Base-by-base conservation (phyloP, 2,329 filamentous ascomycete genomes). In the Orbilia ellipsospora region DNA sequence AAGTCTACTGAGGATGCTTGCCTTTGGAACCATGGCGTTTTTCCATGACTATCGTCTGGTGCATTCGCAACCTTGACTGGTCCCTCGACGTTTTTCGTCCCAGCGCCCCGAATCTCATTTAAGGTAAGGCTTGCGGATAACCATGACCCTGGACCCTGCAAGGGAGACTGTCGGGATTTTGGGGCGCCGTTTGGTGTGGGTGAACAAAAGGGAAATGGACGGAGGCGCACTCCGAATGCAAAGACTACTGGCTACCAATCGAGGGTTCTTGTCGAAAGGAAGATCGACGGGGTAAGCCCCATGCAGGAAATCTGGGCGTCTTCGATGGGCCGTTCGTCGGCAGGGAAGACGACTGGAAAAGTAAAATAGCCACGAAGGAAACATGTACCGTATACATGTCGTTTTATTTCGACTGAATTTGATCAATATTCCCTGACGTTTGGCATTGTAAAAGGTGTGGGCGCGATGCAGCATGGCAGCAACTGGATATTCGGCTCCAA, bases 81-180 rank as follows among this genome's bases (percentile, higher is more conserved):
- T 15, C 7, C 16, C 28, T 61, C 42, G 62, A 66, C 50, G 45
- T 51, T 62, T 51, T 62, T 20, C 52, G 28, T 63, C 44, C 44
- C 44, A 48, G 48, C 48, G 48, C 72, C 23, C 23, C 72, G 45
- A 63, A 69, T 75, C 64, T 75, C 72, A 75, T 75, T 75, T 75
- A 75, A 75, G 72, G 72, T 75, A 75, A 75, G 72, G 72, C 72
- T 75, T 75, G 72, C 72, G 72, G 72, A 75, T 75, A 75, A 75
- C 64, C 72, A 75, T 44, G 48, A 61, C 72, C 72, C 72, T 20
- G 72, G 72, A 75, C 72, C 72, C 72, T 75, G 72, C 72, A 75
- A 75, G 72, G 56, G 65, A 68, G 64, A 75, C 51, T n/a, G 64
- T 75, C 57, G 72, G 72, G 72, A 75, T 75, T 70, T 61, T 70